Evolutionary conservation across 140 eudicot species (phyloP).

Genomic region (Anethum foeniculum): DNA sequence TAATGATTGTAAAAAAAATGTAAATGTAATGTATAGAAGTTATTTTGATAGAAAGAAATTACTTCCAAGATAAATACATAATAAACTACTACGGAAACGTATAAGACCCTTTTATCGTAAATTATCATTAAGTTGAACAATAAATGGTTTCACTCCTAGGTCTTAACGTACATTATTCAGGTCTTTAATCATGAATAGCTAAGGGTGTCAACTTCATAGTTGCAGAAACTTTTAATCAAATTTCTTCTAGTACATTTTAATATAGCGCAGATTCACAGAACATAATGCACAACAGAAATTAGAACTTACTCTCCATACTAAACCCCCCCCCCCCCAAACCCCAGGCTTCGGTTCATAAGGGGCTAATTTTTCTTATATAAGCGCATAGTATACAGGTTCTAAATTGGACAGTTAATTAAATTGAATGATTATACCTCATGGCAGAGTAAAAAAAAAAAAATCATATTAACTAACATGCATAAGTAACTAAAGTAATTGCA

Average conservation of each 20-base stretch:
- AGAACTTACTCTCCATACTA: neutral
- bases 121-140: no score
- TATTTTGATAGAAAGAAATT: neutral
- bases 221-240: neutral
- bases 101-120: no score
- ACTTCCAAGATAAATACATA: neutral
- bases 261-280: neutral
- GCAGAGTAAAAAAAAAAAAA: neutral
- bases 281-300: neutral
- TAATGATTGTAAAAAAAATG: neutral
- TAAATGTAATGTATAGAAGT: neutral
- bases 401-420: neutral
- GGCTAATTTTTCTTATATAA: neutral
- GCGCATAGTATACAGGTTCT: neutral
- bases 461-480: neutral
- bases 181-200: neutral
- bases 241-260: neutral
- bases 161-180: neutral
- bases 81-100: neutral
- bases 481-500: neutral
- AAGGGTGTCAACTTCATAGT: neutral
- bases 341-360: neutral
- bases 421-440: neutral
- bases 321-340: neutral
- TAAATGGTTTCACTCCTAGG: neutral